Evolutionary conservation across 345 rosid genomes (phyloP), one percentile per base, ranked within the genome.

Genomic region (Cochlearia excelsa): DNA sequence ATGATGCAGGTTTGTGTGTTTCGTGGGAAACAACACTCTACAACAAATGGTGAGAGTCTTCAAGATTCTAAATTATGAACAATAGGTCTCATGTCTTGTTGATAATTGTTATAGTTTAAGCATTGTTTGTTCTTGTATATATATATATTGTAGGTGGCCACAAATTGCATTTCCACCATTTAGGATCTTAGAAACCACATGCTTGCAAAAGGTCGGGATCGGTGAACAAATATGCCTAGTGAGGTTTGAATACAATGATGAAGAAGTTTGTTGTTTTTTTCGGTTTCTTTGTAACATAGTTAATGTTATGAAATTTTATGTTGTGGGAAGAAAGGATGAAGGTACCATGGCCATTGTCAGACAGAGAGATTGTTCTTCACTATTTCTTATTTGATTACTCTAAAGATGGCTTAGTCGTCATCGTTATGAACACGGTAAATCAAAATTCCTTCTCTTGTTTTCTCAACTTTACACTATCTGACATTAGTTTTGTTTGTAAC

Each of bases 311-410:
- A n/a, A 42, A 33, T 7, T 37, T 66, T 38, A 7, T 46, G 59
- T 62, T 73, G 70, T 86, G 63, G 88, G 82, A 84, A 85, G 88
- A 82, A 88, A 94, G 99, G 83, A 73, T 90, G 95, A 94, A 94
- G 90, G 81, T 87, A 51, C 58, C 95, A 7, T 94, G 99, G 99
- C 99, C 96, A 28, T 66, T 94, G 42, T 57, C 87, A 35, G 72
- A 85, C 34, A 79, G 99, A 80, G 99, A 94, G 78, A 80, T 84
- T 4, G 43, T 90, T 47, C 74, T 87, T 46, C 95, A 85, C 66
- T 90, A 59, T 67, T 84, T 84, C 59, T 16, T 62, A 50, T 82
- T 94, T 10, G 93, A 94, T 61, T 82, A 78, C 81, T 73, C 79
- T 56, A 73, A 85, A 71, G 96, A 94, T 60, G 97, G 75, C 65